Percentiles rank a stretch among this genome's conserved stretches.
Conservation (phyloP, 306 rosid species). For the Quercus berberidifolia region DNA sequence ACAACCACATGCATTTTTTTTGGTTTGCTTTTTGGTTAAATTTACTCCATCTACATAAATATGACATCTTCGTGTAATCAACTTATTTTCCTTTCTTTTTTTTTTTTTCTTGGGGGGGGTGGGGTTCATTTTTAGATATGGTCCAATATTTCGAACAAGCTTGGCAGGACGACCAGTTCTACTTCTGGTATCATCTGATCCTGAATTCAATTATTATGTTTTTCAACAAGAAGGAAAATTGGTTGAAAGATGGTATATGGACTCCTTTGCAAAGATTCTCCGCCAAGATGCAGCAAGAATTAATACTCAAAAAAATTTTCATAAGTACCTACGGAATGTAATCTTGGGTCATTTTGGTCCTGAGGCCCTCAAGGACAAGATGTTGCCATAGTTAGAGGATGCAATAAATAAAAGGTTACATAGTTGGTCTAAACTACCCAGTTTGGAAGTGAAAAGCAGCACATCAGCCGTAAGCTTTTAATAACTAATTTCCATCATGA, state of each 20-base stretch:
- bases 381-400: neutral
- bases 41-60: too few relatives aligned
- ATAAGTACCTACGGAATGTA: neutral
- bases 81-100: neutral
- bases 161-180: neutral
- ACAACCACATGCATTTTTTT: too few relatives aligned
- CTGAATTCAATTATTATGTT: neutral
- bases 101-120: too few relatives aligned
- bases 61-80: too few relatives aligned
- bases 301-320: neutral
- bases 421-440: neutral
- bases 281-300: neutral
- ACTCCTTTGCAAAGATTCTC: neutral
- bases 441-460: neutral
- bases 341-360: too few relatives aligned
- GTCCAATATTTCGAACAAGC: neutral
- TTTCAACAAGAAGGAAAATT: conserved; percentile 3
- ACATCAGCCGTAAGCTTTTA: neutral
- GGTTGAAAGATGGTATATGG: neutral
- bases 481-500: too few relatives aligned
- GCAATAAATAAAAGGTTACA: neutral
- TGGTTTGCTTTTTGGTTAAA: too few relatives aligned
- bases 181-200: neutral
- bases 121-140: neutral
- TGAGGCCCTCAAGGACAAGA: neutral